phyloP scores from a whole-genome alignment of 2,329 filamentous ascomycete species.

The Aspergillus persii region DNA sequence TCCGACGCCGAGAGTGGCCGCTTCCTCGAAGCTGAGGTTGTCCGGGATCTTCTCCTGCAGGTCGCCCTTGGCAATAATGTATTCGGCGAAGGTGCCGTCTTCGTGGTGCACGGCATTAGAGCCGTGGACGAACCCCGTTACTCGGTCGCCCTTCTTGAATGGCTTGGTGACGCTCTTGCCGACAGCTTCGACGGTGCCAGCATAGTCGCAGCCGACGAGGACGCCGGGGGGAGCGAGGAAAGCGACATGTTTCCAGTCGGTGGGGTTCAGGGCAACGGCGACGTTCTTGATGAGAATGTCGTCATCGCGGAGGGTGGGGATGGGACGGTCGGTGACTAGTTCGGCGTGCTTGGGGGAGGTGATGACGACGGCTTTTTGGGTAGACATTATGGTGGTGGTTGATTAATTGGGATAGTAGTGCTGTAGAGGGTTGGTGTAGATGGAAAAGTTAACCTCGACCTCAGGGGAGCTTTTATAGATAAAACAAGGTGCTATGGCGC shows the following conservation, averaged over 20 bases:
- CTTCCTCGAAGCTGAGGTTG: slow-evolving; percentile 50
- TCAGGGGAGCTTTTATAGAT: neutral
- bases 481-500: neutral
- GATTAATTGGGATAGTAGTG: neutral
- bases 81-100: slow-evolving; percentile 55
- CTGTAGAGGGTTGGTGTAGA: neutral
- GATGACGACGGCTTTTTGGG: slow-evolving; percentile 36
- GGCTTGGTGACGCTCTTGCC: slow-evolving; percentile 47
- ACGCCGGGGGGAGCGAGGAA: slow-evolving; percentile 32
- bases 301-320: slow-evolving; percentile 45
- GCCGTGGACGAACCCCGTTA: slow-evolving; percentile 53
- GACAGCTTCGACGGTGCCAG: slow-evolving; percentile 54
- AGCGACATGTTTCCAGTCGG: slow-evolving; percentile 55
- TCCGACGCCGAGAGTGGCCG: slow-evolving; percentile 52
- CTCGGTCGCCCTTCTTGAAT: slow-evolving; percentile 52
- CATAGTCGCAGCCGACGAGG: slow-evolving; percentile 52
- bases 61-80: slow-evolving; percentile 52
- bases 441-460: neutral
- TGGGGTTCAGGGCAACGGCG: slow-evolving; percentile 55
- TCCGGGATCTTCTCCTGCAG: slow-evolving; percentile 49
- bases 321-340: slow-evolving; percentile 29
- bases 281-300: slow-evolving; percentile 56
- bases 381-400: neutral
- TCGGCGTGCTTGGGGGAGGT: slow-evolving; percentile 25
- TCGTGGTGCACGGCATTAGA: slow-evolving; percentile 38